phyloP scores from a whole-genome alignment of 257 asterid species.

The Solanum paucissectum region DNA sequence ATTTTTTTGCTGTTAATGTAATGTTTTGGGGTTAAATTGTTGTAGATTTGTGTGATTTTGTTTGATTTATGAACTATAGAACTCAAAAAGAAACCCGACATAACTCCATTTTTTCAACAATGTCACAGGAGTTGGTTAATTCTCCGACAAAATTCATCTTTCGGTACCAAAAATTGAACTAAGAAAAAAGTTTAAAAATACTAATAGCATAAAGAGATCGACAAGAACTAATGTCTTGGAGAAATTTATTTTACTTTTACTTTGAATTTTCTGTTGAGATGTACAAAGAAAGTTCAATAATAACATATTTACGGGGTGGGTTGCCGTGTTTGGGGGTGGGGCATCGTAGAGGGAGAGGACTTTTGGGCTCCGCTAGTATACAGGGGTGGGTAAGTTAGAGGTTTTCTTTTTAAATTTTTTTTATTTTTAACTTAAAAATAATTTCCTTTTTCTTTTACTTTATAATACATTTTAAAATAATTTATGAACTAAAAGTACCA shows the following conservation, averaged over 20 bases:
- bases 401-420: no score
- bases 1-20: no score
- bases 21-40: not conserved
- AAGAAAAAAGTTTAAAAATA: not conserved
- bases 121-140: not conserved
- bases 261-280: no score
- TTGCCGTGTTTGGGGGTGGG: no score
- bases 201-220: not conserved
- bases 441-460: no score
- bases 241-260: no score
- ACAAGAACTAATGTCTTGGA: not conserved
- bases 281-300: no score
- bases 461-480: no score
- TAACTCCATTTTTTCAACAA: not conserved
- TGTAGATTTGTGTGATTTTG: not conserved
- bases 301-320: no score
- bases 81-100: not conserved
- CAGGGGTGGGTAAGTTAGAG: not conserved
- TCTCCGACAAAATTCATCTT: not conserved
- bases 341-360: not conserved
- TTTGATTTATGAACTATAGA: not conserved
- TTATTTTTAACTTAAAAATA: no score
- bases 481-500: no score
- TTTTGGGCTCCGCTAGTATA: not conserved
- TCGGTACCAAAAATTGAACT: no score